Percentiles rank a stretch among this genome's conserved stretches.
Conservation (phyloP, 2,329 filamentous ascomycete species). For the Colletotrichum tanaceti region DNA sequence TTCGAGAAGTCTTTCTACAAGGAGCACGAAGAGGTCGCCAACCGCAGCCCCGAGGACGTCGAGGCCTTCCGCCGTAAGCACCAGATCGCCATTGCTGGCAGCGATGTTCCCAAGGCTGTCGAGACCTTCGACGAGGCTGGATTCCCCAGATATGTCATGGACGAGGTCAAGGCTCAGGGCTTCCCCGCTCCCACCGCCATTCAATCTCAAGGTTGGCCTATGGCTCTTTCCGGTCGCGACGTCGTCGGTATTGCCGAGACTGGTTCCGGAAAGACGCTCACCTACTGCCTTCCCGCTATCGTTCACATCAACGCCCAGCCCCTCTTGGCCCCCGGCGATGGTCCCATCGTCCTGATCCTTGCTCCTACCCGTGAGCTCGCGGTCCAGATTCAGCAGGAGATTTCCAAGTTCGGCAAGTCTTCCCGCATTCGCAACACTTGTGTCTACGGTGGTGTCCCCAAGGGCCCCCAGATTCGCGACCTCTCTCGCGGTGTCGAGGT, state of each 20-base stretch:
- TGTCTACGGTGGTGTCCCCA: slow-evolving; percentile 98
- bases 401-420: slow-evolving; percentile 98
- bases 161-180: slow-evolving; percentile 97
- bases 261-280: slow-evolving; percentile 98
- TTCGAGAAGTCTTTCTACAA: slow-evolving; percentile 99
- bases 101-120: slow-evolving; percentile 89
- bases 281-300: slow-evolving; percentile 97
- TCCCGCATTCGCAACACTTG: slow-evolving; percentile 98
- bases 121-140: slow-evolving; percentile 98
- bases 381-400: slow-evolving; percentile 98
- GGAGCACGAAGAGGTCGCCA: slow-evolving; percentile 83
- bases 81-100: slow-evolving; percentile 84
- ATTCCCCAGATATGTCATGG: slow-evolving; percentile 97
- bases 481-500: slow-evolving; percentile 96
- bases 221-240: slow-evolving; percentile 97
- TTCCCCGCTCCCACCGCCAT: slow-evolving; percentile 95
- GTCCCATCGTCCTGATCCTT: slow-evolving; percentile 94
- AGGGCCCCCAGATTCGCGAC: slow-evolving; percentile 96
- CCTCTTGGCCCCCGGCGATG: slow-evolving; percentile 92
- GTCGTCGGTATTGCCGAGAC: slow-evolving; percentile 99
- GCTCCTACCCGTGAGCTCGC: slow-evolving; percentile 97
- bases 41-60: slow-evolving; percentile 81
- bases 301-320: slow-evolving; percentile 99
- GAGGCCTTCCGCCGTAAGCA: slow-evolving; percentile 88
- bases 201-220: slow-evolving; percentile 98